Conservation (phyloP, 192 early-diverging fungal genomes). For the Backusella luteola region DNA sequence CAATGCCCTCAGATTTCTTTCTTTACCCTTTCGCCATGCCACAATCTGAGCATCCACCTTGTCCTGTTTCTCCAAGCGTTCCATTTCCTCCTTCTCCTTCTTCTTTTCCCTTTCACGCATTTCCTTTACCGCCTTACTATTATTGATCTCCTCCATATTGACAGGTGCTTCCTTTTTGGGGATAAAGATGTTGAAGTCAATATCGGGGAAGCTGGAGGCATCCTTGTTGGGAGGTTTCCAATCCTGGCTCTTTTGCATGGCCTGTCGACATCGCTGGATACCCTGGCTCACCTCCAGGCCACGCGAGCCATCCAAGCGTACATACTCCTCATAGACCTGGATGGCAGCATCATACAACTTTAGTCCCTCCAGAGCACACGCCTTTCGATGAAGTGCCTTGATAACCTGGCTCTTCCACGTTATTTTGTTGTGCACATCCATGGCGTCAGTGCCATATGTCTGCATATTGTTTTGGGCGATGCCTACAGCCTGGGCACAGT, state of each 20-base stretch:
- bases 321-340: constrained; percentile 52
- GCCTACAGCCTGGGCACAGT: constrained; percentile 55
- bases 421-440: constrained; percentile 3
- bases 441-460: constrained; percentile 17
- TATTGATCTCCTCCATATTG: neutral
- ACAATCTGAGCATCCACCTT: constrained; percentile 72
- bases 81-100: constrained; percentile 71
- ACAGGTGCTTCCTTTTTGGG: neutral
- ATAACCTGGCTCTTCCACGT: constrained; percentile 55
- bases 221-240: neutral
- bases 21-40: constrained; percentile 82
- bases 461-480: constrained; percentile 25
- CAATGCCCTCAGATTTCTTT: constrained; percentile 89
- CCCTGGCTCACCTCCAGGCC: constrained; percentile 41
- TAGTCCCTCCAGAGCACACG: constrained; percentile 74
- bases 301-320: constrained; percentile 29
- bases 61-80: constrained; percentile 73
- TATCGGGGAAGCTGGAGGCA: constrained; percentile 13
- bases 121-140: constrained; percentile 59
- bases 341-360: constrained; percentile 78
- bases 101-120: constrained; percentile 72
- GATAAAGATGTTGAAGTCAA: constrained; percentile 29
- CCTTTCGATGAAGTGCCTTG: constrained; percentile 78
- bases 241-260: constrained; percentile 10
- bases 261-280: constrained; percentile 44